These are phyloP conservation scores for Nidula microcarpa DNA, from an alignment of 768 basidiomycete species.

Conservation along the genomic window DNA sequence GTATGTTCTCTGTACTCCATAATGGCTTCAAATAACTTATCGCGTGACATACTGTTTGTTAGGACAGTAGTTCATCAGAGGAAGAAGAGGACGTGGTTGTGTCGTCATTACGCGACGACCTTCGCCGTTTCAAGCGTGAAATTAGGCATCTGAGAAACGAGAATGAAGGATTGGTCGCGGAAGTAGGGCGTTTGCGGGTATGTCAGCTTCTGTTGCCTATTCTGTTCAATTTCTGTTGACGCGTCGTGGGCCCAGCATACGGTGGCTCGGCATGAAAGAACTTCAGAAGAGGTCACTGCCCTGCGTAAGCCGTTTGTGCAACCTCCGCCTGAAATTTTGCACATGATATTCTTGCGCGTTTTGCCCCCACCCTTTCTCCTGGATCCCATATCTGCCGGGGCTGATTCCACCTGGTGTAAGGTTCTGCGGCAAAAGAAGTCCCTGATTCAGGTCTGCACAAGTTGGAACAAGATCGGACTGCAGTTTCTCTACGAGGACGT, in stretches of 20 bases:
- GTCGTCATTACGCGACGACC: not conserved
- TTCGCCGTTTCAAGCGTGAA: not conserved
- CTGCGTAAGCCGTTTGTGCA: not conserved
- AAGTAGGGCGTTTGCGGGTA: not conserved
- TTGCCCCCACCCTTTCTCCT: slow-evolving; percentile 4
- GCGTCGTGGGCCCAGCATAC: too few relatives aligned
- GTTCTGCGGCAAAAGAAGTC: slow-evolving; percentile 3
- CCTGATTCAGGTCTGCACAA: slow-evolving; percentile 1
- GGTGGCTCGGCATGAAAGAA: not conserved
- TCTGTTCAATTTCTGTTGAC: not conserved
- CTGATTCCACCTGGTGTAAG: slow-evolving; percentile 4
- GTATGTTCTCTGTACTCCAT: too few relatives aligned
- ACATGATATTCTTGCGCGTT: slow-evolving; percentile 1
- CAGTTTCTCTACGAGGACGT: slow-evolving; percentile 10
- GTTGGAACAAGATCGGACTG: slow-evolving; percentile 3
- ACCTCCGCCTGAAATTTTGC: slow-evolving; percentile 3
- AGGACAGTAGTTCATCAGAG: too few relatives aligned
- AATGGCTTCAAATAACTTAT: too few relatives aligned
- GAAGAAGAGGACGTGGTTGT: too few relatives aligned
- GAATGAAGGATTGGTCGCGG: not conserved
- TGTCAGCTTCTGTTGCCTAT: not conserved
- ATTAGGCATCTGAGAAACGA: not conserved
- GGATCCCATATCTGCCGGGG: slow-evolving; percentile 1
- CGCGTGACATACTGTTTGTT: too few relatives aligned
- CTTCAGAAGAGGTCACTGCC: not conserved